phyloP scores from a whole-genome alignment of 2,329 filamentous ascomycete genomes.

The Ophiostoma montium region DNA sequence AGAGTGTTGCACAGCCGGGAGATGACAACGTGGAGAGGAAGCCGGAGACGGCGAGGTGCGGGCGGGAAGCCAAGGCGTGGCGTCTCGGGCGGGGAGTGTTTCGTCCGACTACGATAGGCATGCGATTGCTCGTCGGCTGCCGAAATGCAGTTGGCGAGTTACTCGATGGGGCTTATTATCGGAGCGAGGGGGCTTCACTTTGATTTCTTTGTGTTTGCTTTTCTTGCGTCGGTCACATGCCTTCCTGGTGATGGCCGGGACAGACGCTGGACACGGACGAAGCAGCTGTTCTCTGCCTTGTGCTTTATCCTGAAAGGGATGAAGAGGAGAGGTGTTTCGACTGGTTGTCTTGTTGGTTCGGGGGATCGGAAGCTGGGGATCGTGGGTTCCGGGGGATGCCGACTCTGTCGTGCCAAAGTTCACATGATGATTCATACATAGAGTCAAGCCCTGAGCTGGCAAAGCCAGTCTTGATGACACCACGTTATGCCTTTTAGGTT shows the following conservation, averaged over 20 bases:
- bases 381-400: conserved; percentile 16
- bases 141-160: conserved; percentile 42
- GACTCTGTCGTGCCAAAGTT: conserved; percentile 31
- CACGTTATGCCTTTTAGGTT: conserved; percentile 24
- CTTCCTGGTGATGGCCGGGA: background rate
- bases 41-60: background rate
- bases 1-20: background rate
- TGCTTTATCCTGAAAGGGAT: background rate
- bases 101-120: conserved; percentile 94
- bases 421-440: conserved; percentile 89
- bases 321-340: background rate
- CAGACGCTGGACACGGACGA: conserved; percentile 10
- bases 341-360: background rate
- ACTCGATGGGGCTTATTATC: conserved; percentile 99
- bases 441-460: conserved; percentile 94
- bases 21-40: background rate
- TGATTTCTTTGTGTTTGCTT: background rate
- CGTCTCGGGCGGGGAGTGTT: conserved; percentile 41
- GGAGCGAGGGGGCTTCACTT: conserved; percentile 63
- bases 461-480: conserved; percentile 27
- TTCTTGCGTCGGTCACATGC: background rate
- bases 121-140: conserved; percentile 67
- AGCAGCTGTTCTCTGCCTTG: background rate
- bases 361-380: too few relatives aligned
- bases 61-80: background rate